Percentiles rank a stretch among this genome's conserved stretches.
These are phyloP conservation scores for Oryza longistaminata DNA, from an alignment of 176 grass and related monocot genomes.

Conservation along the genomic window DNA sequence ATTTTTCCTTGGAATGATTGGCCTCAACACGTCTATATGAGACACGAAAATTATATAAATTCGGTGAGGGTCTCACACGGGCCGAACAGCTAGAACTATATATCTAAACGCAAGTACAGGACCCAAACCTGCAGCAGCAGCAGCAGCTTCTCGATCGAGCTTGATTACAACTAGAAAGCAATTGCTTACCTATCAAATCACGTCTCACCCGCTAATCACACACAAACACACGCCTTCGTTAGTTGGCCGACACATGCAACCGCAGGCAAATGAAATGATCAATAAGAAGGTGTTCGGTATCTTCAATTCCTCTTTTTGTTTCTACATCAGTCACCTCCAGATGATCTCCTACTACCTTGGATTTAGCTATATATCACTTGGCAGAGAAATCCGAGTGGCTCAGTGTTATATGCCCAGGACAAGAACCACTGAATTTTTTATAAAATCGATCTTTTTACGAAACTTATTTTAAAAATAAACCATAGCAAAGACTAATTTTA, in stretches of 20 bases:
- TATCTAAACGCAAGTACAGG: not conserved
- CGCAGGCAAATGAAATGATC: not conserved
- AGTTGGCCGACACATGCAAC: conserved; percentile 25
- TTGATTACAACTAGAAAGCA: not conserved
- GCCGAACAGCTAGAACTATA: not conserved
- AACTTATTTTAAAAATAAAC: no score
- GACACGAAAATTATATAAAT: not conserved
- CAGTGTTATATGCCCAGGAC: no score
- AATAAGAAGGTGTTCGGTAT: not conserved
- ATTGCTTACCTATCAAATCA: not conserved
- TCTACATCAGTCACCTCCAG: not conserved
- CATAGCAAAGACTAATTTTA: no score
- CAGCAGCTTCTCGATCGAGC: no score
- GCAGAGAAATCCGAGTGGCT: not conserved
- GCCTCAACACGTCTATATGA: not conserved
- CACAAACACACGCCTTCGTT: not conserved
- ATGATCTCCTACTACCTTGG: no score
- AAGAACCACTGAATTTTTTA: no score
- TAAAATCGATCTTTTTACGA: no score
- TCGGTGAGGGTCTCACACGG: not conserved
- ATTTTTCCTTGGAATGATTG: not conserved
- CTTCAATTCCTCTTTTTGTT: not conserved
- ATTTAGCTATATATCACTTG: not conserved
- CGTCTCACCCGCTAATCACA: not conserved
- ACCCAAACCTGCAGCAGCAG: no score